Evolutionary conservation across 2,329 filamentous ascomycete genomes (phyloP), one percentile per base, ranked within the genome.

Genomic region (Epicoccum nigrum): DNA sequence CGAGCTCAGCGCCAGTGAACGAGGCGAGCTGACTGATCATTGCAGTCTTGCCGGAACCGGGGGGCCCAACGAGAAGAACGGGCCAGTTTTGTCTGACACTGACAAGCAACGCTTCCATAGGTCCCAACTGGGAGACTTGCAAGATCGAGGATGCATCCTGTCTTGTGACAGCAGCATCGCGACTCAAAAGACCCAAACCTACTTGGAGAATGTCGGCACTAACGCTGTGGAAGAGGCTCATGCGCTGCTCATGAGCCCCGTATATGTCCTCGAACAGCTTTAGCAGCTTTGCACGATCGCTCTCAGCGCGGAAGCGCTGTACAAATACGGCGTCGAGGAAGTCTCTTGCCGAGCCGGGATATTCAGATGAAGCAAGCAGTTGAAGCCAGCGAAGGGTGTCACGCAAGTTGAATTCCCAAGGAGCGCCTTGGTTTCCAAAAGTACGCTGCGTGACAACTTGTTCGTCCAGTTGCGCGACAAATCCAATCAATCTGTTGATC

Each of bases 371-470:
- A 9, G 83, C 81, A 25, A 89, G 77, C 12, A 97, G 75, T 59
- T 89, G 84, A 39, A 97, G 77, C 93, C 93, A 97, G 54, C 93
- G 84, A 47, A 94, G 83, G 3, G 91, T 90, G 71, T 97, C 93
- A 71, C 92, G 87, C 58, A 99, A 77, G 65, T 96, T 99, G 70
- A 96, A 94, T 68, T 97, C 94, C 94, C 92, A 99, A 1, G 95
- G 94, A 6, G 88, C 89, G 35, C 86, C 86, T 32, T 79, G 70
- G 11, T 75, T 72, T 30, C 83, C 84, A 55, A 88, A 79, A 7
- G 71, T 72, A 40, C 79, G 77, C 34, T 76, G 74, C 21, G 81
- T 78, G 4, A 86, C 79, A 20, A 95, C 84, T 28, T 88, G 83
- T 23, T 84, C 79, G 56, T 96, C 91, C 8, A 97, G 78, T n/a